Evolutionary conservation across 2,329 filamentous ascomycete genomes (phyloP).

Genomic region (Fusarium lyarnte): DNA sequence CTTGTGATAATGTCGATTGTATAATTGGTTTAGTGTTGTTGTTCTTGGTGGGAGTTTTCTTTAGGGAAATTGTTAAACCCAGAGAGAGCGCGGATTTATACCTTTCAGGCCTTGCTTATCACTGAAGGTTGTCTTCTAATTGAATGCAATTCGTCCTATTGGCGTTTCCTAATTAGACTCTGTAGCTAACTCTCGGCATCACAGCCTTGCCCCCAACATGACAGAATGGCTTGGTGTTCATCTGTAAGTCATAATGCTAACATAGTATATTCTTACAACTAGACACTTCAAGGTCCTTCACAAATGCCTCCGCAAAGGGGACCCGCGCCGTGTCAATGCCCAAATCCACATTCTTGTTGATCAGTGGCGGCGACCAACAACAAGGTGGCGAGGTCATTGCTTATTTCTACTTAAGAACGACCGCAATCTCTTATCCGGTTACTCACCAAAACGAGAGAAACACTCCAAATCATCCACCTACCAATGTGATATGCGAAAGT

Average conservation of each 20-base stretch:
- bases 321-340: not conserved
- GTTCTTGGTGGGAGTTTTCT: rapidly evolving
- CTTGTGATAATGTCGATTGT: too few species aligned
- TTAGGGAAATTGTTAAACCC: rapidly evolving
- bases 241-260: too few species aligned
- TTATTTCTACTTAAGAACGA: not conserved
- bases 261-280: not conserved
- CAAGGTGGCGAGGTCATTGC: rapidly evolving
- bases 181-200: not conserved
- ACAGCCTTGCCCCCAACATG: rapidly evolving
- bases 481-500: too few species aligned
- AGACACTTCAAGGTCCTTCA: not conserved
- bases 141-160: not conserved
- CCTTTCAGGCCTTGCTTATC: rapidly evolving
- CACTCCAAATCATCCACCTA: too few species aligned
- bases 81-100: not conserved
- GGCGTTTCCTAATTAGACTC: not conserved
- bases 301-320: rapidly evolving
- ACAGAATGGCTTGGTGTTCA: not conserved
- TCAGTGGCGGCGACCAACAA: not conserved
- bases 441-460: not conserved
- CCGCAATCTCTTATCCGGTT: rapidly evolving
- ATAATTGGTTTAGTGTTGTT: rapidly evolving
- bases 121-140: not conserved
- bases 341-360: not conserved